phyloP scores from a whole-genome alignment of 2,329 filamentous ascomycete species.

The Lachnellula occidentalis region DNA sequence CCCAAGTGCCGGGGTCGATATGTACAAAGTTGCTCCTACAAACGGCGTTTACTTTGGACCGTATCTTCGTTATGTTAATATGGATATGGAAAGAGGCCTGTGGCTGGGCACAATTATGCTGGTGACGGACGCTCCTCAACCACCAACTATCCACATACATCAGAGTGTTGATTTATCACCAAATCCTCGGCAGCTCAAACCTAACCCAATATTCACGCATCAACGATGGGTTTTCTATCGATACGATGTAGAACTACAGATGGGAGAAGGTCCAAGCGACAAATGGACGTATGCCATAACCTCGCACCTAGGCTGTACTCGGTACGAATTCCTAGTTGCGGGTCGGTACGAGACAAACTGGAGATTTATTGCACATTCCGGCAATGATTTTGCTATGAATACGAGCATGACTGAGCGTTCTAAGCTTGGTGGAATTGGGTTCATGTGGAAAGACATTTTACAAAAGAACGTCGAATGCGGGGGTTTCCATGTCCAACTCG shows the following conservation, averaged over 20 bases:
- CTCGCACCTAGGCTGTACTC: slow-evolving; percentile 92
- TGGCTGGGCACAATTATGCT: slow-evolving; percentile 95
- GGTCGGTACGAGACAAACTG: slow-evolving; percentile 85
- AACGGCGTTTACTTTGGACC: slow-evolving; percentile 98
- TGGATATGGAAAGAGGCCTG: slow-evolving; percentile 84
- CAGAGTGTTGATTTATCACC: slow-evolving; percentile 85
- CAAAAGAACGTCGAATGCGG: slow-evolving; percentile 96
- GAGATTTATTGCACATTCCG: slow-evolving; percentile 93
- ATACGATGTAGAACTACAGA: slow-evolving; percentile 84
- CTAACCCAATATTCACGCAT: slow-evolving; percentile 78
- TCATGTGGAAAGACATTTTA: slow-evolving; percentile 99
- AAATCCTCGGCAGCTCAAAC: slow-evolving; percentile 80
- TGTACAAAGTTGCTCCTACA: slow-evolving; percentile 89
- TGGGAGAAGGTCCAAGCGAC: slow-evolving; percentile 74
- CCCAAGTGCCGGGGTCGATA: slow-evolving; percentile 79
- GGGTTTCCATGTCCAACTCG: slow-evolving; percentile 90
- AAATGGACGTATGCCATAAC: slow-evolving; percentile 99
- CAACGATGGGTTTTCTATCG: slow-evolving; percentile 95
- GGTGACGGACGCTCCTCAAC: slow-evolving; percentile 84
- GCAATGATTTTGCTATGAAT: slow-evolving; percentile 88
- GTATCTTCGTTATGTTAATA: slow-evolving; percentile 92
- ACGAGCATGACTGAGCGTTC: slow-evolving; percentile 82
- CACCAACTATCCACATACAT: slow-evolving; percentile 94
- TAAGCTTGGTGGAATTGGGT: slow-evolving; percentile 80
- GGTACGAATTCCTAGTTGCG: slow-evolving; percentile 94